A percentile compares a stretch with the other conserved stretches of the same genome.
phyloP scores from a whole-genome alignment of 805 yeast genomes.

The Saccharomycopsis schoenii region DNA sequence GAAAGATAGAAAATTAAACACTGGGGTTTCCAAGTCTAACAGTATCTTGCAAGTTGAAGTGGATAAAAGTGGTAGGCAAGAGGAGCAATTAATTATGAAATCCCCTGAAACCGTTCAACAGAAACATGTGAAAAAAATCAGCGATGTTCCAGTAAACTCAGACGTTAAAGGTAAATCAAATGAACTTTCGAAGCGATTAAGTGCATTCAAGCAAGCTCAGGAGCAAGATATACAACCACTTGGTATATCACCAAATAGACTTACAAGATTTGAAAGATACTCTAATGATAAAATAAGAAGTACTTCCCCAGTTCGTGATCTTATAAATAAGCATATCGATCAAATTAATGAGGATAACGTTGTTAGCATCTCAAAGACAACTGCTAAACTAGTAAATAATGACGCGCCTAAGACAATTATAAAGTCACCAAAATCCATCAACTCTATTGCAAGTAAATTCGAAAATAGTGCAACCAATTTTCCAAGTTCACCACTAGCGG shows the following conservation, averaged over 20 bases:
- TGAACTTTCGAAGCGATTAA: background rate
- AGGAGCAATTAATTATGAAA: background rate
- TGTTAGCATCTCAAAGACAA: background rate
- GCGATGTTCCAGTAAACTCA: background rate
- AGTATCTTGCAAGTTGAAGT: background rate
- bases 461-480: background rate
- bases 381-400: background rate
- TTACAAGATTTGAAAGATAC: background rate
- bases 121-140: background rate
- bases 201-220: background rate
- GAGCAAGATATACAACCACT: background rate
- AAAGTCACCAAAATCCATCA: slow-evolving; percentile 1
- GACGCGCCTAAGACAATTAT: background rate
- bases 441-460: slow-evolving; percentile 2
- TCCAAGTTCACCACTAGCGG: background rate
- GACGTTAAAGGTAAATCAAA: background rate
- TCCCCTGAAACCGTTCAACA: background rate
- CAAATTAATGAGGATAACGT: background rate
- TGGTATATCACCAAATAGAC: background rate
- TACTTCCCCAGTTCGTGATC: background rate
- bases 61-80: background rate
- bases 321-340: background rate
- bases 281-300: background rate
- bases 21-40: background rate
- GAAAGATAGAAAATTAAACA: background rate